Evolutionary conservation across 129 eudicot species (phyloP), one percentile per base, ranked within the genome.

Genomic region (Heracleum sosnowskyi): DNA sequence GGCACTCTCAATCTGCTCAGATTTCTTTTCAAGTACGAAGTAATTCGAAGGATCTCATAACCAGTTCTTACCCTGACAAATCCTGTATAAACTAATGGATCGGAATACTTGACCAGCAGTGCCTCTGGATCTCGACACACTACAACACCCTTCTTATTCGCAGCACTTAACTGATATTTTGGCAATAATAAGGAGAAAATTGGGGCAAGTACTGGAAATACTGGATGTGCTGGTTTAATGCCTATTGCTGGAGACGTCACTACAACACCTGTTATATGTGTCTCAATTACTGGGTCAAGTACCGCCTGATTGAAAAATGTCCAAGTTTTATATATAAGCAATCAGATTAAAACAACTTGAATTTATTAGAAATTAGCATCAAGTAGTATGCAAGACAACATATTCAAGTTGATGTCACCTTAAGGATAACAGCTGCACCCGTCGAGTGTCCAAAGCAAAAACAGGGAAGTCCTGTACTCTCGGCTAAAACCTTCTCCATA

Each of bases 391-490:
- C 31, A 24, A 57, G 29, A 26, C 51, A 73, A 18, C 44, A n/a
- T 10, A n/a, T 41, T n/a, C 18, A 60, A 10, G 31, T 40, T 45
- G 16, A 77, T 34, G 75, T 77, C 80, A 93, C 98, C 96, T 91
- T 93, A 44, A 94, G 93, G 62, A 89, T 39, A 55, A 94, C 89
- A 80, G 97, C 96, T 81, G 88, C 98, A 46, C 98, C 96, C 7
- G 97, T 94, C 2, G 97, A 94, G 79, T 94, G 98, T 69, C 97
- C 98, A 79, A 94, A 94, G 85, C 96, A 94, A 85, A 91, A 94
- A 80, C 93, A 91, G 3, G 96, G 96, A 70, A 91, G 89, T 28
- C 85, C 90, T 0, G 93, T 81, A 78, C 88, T 94, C 79, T 91
- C 96, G 72, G 92, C 89, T 79, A 90, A 41, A 63, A 91, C 88